Base-by-base conservation (phyloP, 2,329 filamentous ascomycete genomes). In the Scytalidium sp. region DNA sequence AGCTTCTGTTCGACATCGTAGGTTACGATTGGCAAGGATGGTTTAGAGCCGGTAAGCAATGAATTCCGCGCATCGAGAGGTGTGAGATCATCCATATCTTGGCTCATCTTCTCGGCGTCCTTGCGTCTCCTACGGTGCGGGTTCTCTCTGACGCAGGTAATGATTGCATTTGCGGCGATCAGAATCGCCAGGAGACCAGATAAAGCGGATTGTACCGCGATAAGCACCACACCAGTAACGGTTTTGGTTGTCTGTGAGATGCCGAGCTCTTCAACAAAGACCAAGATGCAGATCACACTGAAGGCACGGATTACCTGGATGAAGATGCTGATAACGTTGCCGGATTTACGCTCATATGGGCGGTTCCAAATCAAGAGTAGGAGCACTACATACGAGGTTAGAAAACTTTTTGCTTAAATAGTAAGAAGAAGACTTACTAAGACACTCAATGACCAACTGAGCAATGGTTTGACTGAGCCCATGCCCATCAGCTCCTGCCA, bases 241-340 rank as follows among this genome's bases (percentile, higher is more conserved):
- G 94, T 97, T 75, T 97, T 90, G 9, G 93, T 97, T 9, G 92
- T 96, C 69, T 97, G 86, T 5, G 84, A 80, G 59, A 99, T 86
- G 50, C 88, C 89, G 47, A 99, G 84, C 71, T 97, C 87, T 65
- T 97, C 88, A 22, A 97, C 93, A 61, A 97, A 99, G 46, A 97
- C 78, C 57, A 99, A 73, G 60, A 97, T 90, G 72, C 92, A 96
- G 48, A 83, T 79, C 6, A 97, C 88, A 0, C 93, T 97, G 45
- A 97, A 73, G 11, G 96, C 87, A 41, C 94, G 88, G 17, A 97
- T 90, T 32, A 88, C 78, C 68, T 96, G 90, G 61, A 97, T 97
- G 63, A 84, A 75, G 63, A 96, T 92, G 72, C 97, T 97, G 78
- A 99, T 91, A 70, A 94, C 83, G 70, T 95, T 96, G 59, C 88